A percentile compares a stretch with the other conserved stretches of the same genome.
Evolutionary conservation across 768 basidiomycete genomes (phyloP).

Genomic region (Russula ochroleuca): DNA sequence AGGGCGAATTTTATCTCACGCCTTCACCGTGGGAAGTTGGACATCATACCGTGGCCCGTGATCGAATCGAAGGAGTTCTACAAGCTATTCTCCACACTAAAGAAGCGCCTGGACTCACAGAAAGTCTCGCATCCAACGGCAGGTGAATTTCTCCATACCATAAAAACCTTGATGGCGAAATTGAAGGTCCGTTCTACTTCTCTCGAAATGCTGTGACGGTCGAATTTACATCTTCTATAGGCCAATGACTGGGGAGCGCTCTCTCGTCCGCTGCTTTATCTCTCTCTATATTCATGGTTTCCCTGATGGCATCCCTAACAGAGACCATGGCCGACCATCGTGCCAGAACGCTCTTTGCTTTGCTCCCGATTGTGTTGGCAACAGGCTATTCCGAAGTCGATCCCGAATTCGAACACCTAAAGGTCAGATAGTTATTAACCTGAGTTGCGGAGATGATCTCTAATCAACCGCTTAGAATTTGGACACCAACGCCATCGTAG

Average conservation of each 20-base stretch:
- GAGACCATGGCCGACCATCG: slow-evolving; percentile 49
- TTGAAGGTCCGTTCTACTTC: slow-evolving; percentile 42
- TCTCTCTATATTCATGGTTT: neutral
- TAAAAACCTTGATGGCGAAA: slow-evolving; percentile 66
- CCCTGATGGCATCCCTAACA: slow-evolving; percentile 27
- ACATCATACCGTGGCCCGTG: slow-evolving; percentile 64
- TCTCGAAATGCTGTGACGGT: too few species aligned
- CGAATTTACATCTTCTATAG: too few species aligned
- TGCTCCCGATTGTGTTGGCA: slow-evolving; percentile 46
- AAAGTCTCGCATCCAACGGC: slow-evolving; percentile 46
- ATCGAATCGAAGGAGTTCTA: slow-evolving; percentile 62
- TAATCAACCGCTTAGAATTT: slow-evolving; percentile 41
- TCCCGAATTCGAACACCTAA: slow-evolving; percentile 48
- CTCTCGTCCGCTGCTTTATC: slow-evolving; percentile 45
- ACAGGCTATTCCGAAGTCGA: slow-evolving; percentile 46
- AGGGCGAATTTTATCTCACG: slow-evolving; percentile 58
- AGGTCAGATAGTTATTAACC: too few species aligned
- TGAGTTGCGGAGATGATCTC: too few species aligned
- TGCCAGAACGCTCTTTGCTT: slow-evolving; percentile 35
- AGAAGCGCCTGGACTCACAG: slow-evolving; percentile 47
- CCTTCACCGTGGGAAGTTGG: slow-evolving; percentile 51
- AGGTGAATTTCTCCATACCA: slow-evolving; percentile 49
- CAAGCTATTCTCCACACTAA: slow-evolving; percentile 46
- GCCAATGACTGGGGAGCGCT: slow-evolving; percentile 62
- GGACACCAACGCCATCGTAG: slow-evolving; percentile 46